Evolutionary conservation across 345 rosid species (phyloP), one percentile per base, ranked within the genome.

Genomic region (Toxicodendron radicans): DNA sequence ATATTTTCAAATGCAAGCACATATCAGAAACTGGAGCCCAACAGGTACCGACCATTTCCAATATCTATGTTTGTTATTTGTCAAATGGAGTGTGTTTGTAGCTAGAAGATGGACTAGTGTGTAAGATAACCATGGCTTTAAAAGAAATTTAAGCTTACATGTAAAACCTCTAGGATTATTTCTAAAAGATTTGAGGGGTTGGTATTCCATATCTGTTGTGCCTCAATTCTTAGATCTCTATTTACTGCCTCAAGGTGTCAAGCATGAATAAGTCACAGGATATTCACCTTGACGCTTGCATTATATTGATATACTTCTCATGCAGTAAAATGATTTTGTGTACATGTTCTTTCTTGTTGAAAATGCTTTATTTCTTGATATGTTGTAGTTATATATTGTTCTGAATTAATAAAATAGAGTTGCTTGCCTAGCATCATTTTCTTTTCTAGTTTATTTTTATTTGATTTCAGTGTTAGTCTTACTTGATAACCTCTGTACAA

Each of bases 21-120:
- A 85, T 95, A 83, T 95, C 99, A 51, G 98, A 95, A 81, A 93
- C 99, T 72, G 99, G 98, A 87, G 98, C 99, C 68, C 97, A 95
- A 76, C 98, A 95, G 80, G 99, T 95, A 68, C 33, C 38, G 58
- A 64, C 52, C 43, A 54, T 70, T 23, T 70, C 58, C 69, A 78
- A 18, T 30, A 53, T 58, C 20, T 23, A 5, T 67, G 23, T 38
- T 32, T 71, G 27, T 54, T 66, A 0, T 45, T 46, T 57, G 18
- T 56, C 20, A 30, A 17, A 59, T 23, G 5, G 12, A 59, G 23
- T 21, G 10, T 20, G 51, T 18, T 18, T 0, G 27, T 33, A 45
- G 18, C 6, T 27, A 46, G 45, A 10, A 48, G 64, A 20, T 32
- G 23, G 2, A 30, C 43, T 23, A 58, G 24, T 13, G 2, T 49